Base-by-base conservation (phyloP, 2,329 filamentous ascomycete genomes). In the Verticillium klebahnii region DNA sequence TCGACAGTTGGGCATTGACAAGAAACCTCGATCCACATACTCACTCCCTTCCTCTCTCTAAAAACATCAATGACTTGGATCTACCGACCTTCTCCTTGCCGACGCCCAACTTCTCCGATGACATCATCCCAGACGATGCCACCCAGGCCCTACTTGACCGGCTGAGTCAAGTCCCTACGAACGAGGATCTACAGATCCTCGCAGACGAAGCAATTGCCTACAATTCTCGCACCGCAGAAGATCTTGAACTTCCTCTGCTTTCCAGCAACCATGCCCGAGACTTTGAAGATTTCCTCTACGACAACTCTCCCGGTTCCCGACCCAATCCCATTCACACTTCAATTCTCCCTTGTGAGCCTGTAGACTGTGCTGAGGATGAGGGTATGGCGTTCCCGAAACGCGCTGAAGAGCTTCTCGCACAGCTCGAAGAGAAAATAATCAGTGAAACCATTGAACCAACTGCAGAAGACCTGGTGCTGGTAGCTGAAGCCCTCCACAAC, bases 361-460 rank as follows among this genome's bases (percentile, higher is more conserved):
- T 66, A 1, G 63, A 67, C 11, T 60, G 64, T 6, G n/a, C 15
- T 2, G 55, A 57, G 11, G 66, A 65, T n/a, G 66, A 62, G 14
- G 63, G 62, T 1, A 32, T 67, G 14, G 12, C 15, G 2, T 56
- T 65, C 17, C 65, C 66, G 2, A 25, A 29, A 1, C 61, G 57
- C 4, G 60, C 63, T 4, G 15, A 61, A 2, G 58, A 62, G 32
- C 60, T 61, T 19, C 65, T 58, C 50, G 25, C 17, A n/a, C 62
- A 63, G 25, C 59, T 66, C 19, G 25, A 60, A 3, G 56, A 52
- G n/a, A 52, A 56, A 11, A 23, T 63, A 7, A 55, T 60, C n/a
- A 34, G 34, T 3, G 60, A 64, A 6, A 61, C 60, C 3, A 56
- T 62, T 6, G 60, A 65, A 12, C 60, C 58, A 8, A 34, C 52